A percentile compares a stretch with the other conserved stretches of the same genome.
Conservation (phyloP, 1,139 yeast species). For the Sporopachydermia cereana region DNA sequence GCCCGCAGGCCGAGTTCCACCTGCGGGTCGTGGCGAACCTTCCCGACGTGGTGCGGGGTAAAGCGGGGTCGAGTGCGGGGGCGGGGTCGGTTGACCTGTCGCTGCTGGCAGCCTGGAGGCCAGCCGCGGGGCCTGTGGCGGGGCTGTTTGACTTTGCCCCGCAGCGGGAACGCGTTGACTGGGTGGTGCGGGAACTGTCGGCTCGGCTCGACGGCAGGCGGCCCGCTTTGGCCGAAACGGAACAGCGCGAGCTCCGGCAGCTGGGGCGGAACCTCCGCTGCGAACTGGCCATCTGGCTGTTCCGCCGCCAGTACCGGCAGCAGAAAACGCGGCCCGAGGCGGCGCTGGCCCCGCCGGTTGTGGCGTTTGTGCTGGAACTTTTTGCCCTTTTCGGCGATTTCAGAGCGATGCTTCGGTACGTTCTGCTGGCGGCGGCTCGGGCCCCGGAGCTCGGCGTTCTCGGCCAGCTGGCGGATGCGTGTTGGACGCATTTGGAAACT, state of each 20-base stretch:
- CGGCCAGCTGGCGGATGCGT: neutral
- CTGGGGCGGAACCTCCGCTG: neutral
- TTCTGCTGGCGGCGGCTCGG: neutral
- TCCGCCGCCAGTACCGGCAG: neutral
- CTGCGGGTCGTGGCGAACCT: conserved; percentile 39
- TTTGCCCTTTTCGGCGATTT: neutral
- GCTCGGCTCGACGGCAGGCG: neutral
- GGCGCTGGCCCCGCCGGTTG: neutral
- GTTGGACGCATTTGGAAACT: conserved; percentile 1
- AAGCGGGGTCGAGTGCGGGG: no score
- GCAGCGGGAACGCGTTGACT: neutral
- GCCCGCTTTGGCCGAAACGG: neutral
- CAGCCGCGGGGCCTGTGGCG: neutral
- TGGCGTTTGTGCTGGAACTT: neutral
- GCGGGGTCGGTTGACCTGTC: no score
- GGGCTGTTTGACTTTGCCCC: neutral
- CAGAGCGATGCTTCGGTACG: neutral
- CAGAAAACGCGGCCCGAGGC: neutral
- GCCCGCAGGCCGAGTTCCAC: conserved; percentile 33
- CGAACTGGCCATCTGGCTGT: conserved; percentile 5
- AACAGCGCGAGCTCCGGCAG: neutral
- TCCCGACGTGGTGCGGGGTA: conserved; percentile 25
- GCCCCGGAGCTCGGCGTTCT: neutral
- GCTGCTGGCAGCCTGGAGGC: neutral
- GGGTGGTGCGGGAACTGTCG: neutral